Base-by-base conservation (phyloP, 106 monocot genomes). In the Acorus calamus region DNA sequence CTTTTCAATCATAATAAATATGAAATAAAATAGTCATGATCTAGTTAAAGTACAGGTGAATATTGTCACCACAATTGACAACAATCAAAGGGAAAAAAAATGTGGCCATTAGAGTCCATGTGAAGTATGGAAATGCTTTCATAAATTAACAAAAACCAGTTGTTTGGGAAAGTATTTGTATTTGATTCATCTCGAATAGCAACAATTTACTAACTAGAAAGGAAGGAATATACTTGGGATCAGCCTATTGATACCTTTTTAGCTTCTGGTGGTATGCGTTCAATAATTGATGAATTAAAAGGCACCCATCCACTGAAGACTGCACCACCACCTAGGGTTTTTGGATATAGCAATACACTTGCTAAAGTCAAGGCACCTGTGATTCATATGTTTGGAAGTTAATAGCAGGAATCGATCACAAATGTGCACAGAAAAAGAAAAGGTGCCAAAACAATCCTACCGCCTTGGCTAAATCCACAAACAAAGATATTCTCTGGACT, bases 391-490 rank as follows among this genome's bases (percentile, higher is more conserved):
- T 28, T 28, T 28, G 28, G 58, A 73, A 65, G 46, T 41, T 43
- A 57, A 43, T 50, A 6, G 43, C n/a, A 5, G 4, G 9, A 67
- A 47, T 50, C 8, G 2, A 14, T 71, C 7, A 28, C 10, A 65
- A 12, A 66, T 48, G 2, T 54, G 49, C 46, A 45, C 46, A 49
- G 14, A 48, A 14, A 62, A 59, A 51, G 62, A 10, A 0, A 7
- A 66, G 6, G 2, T 43, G 62, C 41, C 14, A 55, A 42, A 65
- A 9, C 57, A n/a, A 59, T n/a, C n/a, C n/a, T 65, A 89, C 88
- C 88, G 76, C 92, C 92, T 84, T 92, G 92, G 57, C 92, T 92
- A 77, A 92, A 84, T 65, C 92, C 92, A 76, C 92, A 92, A 61
- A 92, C 7, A 53, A 87, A 92, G 66, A 92, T 73, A 60, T 84